Conservation (phyloP, 768 basidiomycete species). For the Phylloporus arenicola region DNA sequence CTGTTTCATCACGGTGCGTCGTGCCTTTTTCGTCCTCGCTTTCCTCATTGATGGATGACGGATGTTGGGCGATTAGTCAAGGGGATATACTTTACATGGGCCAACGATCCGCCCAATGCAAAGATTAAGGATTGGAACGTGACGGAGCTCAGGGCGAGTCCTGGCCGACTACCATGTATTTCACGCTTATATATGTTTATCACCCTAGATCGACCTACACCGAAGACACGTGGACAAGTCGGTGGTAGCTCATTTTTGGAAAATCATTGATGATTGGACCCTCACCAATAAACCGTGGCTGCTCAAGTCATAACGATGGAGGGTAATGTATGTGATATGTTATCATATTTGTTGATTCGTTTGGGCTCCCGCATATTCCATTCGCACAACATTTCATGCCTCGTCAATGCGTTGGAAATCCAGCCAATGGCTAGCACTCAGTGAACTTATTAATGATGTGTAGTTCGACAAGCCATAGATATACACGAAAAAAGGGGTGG, state of each 20-base stretch:
- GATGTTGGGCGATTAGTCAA: constrained; percentile 54
- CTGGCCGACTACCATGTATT: not conserved
- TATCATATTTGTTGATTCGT: not conserved
- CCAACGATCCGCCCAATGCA: constrained; percentile 82
- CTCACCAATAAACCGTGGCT: constrained; percentile 74
- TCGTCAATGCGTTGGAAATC: not conserved
- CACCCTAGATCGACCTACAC: constrained; percentile 77
- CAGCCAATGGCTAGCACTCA: not conserved
- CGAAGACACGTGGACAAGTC: constrained; percentile 88
- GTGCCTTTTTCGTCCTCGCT: not conserved
- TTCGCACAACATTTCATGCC: too few relatives aligned
- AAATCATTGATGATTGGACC: constrained; percentile 83
- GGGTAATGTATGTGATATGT: not conserved
- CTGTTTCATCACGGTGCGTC: constrained; percentile 89
- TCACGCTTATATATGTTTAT: not conserved
- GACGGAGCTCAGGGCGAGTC: constrained; percentile 77
- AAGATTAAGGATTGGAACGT: constrained; percentile 98
- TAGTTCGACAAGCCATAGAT: constrained; percentile 4
- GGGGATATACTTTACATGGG: constrained; percentile 93
- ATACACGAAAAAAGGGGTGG: not conserved
- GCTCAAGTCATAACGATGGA: constrained; percentile 36
- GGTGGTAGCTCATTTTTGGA: constrained; percentile 95
- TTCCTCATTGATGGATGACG: too few relatives aligned
- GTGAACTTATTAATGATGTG: not conserved
- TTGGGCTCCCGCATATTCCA: too few relatives aligned